Conservation (phyloP, 768 basidiomycete genomes). For the Panus rudis region DNA sequence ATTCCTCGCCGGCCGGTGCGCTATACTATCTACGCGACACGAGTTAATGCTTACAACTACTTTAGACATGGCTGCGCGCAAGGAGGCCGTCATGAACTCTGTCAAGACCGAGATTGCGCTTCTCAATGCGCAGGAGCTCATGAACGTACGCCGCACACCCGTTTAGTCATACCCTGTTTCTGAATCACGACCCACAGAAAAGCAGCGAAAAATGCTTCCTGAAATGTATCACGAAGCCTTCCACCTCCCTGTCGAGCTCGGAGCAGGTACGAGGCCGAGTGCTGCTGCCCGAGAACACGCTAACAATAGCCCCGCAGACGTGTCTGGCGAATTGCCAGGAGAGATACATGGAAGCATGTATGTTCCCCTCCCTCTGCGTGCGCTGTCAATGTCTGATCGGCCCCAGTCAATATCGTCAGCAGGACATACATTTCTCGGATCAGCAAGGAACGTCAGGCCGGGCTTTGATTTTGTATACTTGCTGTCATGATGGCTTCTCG, state of each 20-base stretch:
- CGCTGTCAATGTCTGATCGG: neutral
- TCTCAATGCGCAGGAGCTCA: conserved; percentile 73
- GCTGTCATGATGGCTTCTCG: too few species aligned
- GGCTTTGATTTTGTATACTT: too few species aligned
- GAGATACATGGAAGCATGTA: conserved; percentile 81
- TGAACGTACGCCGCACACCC: conserved; percentile 45
- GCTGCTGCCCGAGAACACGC: neutral
- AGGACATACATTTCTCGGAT: conserved; percentile 57
- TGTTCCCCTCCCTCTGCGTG: conserved; percentile 25
- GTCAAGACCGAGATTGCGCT: conserved; percentile 67
- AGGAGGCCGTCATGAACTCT: conserved; percentile 47
- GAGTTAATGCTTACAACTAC: neutral
- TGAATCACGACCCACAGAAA: conserved; percentile 40
- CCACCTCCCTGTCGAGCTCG: conserved; percentile 55
- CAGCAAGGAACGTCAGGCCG: conserved; percentile 47
- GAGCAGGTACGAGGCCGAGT: conserved; percentile 52
- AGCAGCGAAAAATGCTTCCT: conserved; percentile 70
- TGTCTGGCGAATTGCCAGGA: conserved; percentile 74
- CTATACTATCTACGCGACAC: neutral
- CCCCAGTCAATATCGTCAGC: conserved; percentile 73
- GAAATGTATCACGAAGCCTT: conserved; percentile 75
- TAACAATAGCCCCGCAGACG: conserved; percentile 35
- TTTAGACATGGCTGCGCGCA: conserved; percentile 31
- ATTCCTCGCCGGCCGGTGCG: neutral
- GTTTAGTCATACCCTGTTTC: neutral